Evolutionary conservation across 164 flowering plant species (phyloP), one percentile per base, ranked within the genome.

Genomic region (Umbilicus rupestris): DNA sequence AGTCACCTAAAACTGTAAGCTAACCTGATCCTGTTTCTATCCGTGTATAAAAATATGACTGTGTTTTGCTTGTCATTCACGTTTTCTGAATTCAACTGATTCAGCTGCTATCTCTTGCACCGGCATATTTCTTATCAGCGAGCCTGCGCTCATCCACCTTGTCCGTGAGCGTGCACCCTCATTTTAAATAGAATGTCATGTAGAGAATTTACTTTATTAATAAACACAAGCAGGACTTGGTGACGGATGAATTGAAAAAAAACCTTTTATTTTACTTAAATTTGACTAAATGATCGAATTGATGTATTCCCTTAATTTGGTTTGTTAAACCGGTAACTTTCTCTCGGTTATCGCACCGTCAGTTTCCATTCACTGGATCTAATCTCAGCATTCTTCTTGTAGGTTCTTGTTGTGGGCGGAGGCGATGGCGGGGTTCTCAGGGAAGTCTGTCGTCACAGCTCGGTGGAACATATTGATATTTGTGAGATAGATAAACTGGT

Each of bases 381-480:
- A 29, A 62, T 39, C 42, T 17, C 64, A 35, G 22, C 28, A 59
- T 68, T 26, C n/a, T 39, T 59, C 65, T 62, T 84, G 79, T 84
- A 94, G 98, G 96, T 91, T 76, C 78, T 94, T 72, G 97, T 91
- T 78, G 96, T 94, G 62, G 98, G 98, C 72, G 98, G 98, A 66
- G 98, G 98, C 73, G 98, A 94, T 83, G 98, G 98, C 68, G 98
- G 97, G 19, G 98, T 94, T 66, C 85, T 94, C 6, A 79, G 97
- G 67, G 98, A 94, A 79, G 83, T 94, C 62, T 78, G 91, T 71
- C 95, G 98, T 7, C 98, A 94, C 68, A 78, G 75, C 70, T 89
- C 98, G 66, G 92, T 89, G 62, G 89, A 94, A 77, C 70, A 30
- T 52, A 91, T 91, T 75, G 98, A 94, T 79, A 91, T 94, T 1